phyloP scores from a whole-genome alignment of 2,329 filamentous ascomycete species.

The Helotiales sp. region DNA sequence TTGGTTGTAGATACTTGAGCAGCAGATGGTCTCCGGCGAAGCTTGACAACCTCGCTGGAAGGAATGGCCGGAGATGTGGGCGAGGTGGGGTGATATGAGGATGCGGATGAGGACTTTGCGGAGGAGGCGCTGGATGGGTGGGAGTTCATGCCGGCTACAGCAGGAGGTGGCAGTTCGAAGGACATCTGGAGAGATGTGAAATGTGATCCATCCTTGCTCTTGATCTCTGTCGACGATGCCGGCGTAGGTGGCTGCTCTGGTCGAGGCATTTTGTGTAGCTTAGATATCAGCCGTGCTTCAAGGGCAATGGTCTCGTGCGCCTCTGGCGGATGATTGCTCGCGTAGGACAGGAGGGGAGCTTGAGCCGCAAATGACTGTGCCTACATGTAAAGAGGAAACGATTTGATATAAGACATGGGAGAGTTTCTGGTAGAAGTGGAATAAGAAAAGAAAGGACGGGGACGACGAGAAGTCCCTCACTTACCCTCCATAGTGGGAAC shows the following conservation, averaged over 20 bases:
- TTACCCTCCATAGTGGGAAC: slow-evolving; percentile 1
- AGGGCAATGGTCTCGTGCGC: slow-evolving; percentile 16
- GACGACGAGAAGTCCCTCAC: neutral
- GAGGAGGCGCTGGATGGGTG: slow-evolving; percentile 47
- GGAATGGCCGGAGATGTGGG: slow-evolving; percentile 42
- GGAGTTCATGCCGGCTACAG: slow-evolving; percentile 53
- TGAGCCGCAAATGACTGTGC: slow-evolving; percentile 1
- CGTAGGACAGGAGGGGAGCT: slow-evolving; percentile 14
- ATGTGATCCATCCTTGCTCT: slow-evolving; percentile 66
- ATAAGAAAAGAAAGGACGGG: neutral
- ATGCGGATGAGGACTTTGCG: slow-evolving; percentile 45
- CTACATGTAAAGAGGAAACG: neutral
- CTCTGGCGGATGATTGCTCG: slow-evolving; percentile 1
- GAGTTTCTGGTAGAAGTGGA: neutral
- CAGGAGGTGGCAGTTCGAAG: slow-evolving; percentile 77
- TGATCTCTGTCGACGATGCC: slow-evolving; percentile 77
- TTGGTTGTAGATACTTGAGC: slow-evolving; percentile 43
- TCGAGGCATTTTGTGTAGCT: slow-evolving; percentile 57
- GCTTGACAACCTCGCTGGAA: slow-evolving; percentile 42
- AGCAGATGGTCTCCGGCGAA: slow-evolving; percentile 48
- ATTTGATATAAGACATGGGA: neutral
- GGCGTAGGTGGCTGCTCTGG: slow-evolving; percentile 72
- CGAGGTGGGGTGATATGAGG: slow-evolving; percentile 48
- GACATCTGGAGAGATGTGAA: slow-evolving; percentile 64
- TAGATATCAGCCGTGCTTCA: neutral